Evolutionary conservation across 176 grass and related monocot genomes (phyloP).

Genomic region (Urochloa ruziziensis): DNA sequence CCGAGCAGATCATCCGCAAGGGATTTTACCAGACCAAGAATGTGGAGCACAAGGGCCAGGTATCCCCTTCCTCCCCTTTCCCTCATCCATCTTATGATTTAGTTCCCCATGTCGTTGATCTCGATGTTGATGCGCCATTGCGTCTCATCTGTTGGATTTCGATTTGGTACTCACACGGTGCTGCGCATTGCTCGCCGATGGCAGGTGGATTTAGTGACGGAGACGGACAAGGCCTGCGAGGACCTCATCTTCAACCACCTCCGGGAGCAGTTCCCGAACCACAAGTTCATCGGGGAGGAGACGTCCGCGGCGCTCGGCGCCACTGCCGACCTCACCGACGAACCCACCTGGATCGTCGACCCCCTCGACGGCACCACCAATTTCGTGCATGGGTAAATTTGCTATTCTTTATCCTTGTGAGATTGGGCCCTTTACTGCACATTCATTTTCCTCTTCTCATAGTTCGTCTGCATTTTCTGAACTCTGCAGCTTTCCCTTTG

Average conservation of each 20-base stretch:
- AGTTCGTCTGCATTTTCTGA: neutral
- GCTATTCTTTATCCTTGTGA: neutral
- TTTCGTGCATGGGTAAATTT: slow-evolving; percentile 90
- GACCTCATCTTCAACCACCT: slow-evolving; percentile 90
- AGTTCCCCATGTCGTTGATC: neutral
- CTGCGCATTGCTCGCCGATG: slow-evolving; percentile 10
- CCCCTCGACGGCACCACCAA: slow-evolving; percentile 97
- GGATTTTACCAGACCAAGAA: slow-evolving; percentile 87
- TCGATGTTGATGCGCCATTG: neutral
- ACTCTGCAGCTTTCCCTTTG: slow-evolving; percentile 84
- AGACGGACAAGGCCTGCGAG: slow-evolving; percentile 98
- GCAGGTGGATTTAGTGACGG: slow-evolving; percentile 98
- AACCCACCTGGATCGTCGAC: slow-evolving; percentile 96
- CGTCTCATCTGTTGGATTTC: neutral
- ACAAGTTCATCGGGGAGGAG: slow-evolving; percentile 98
- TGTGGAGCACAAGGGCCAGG: slow-evolving; percentile 97
- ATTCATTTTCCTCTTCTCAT: slow-evolving; percentile 5
- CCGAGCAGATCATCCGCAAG: slow-evolving; percentile 67
- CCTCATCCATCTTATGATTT: neutral
- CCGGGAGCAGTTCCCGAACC: slow-evolving; percentile 73
- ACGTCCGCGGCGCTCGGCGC: slow-evolving; percentile 70
- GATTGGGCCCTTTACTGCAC: neutral
- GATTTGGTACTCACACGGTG: slow-evolving; percentile 19
- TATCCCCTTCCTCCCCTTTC: neutral
- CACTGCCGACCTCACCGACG: slow-evolving; percentile 74